Base-by-base conservation (phyloP, 805 yeast species). In the Ogataea wickerhamii region DNA sequence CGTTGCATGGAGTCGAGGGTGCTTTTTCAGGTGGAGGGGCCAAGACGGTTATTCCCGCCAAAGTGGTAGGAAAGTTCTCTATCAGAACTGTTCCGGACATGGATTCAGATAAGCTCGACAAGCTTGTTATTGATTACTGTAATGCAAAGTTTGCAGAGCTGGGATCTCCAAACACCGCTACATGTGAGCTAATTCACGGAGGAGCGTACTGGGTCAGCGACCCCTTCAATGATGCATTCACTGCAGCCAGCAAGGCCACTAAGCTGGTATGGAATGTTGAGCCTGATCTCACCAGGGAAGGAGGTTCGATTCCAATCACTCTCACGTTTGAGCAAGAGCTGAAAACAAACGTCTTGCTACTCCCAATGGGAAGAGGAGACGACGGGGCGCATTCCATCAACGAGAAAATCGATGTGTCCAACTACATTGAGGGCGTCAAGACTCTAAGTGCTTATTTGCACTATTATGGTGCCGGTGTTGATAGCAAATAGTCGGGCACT, bases 321-420 rank as follows among this genome's bases (percentile, higher is more conserved):
- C 67, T 93, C 51, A 83, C 96, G 24, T 93, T 93, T 67, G 96
- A 93, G 70, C 74, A 88, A 55, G 80, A 79, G 60, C 74, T 93
- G 56, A 80, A 85, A 53, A 85, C 94, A 18, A 81, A 81, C 47
- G 98, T 89, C 23, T 71, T 93, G 47, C 72, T 93, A 56, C 76
- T 93, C 53, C 98, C 99, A 47, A 85, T 93, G 84, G 99, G 99
- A 49, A 83, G 94, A 68, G 98, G 98, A 51, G 97, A 93, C 62
- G 99, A 93, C 59, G 98, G 98, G 54, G 98, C 99, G 32, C 99
- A 93, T 64, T 87, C 96, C 17, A 88, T 93, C 56, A 93, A 93
- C 61, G 99, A 93, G 70, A 93, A 93, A 71, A 68, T 93, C 54
- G 85, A 94, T 61, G 71, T 88, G 37, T 68, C 83, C 48, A 93